These are phyloP conservation scores for Luffa aegyptiaca DNA, from an alignment of 306 rosid genomes.

Conservation along the genomic window DNA sequence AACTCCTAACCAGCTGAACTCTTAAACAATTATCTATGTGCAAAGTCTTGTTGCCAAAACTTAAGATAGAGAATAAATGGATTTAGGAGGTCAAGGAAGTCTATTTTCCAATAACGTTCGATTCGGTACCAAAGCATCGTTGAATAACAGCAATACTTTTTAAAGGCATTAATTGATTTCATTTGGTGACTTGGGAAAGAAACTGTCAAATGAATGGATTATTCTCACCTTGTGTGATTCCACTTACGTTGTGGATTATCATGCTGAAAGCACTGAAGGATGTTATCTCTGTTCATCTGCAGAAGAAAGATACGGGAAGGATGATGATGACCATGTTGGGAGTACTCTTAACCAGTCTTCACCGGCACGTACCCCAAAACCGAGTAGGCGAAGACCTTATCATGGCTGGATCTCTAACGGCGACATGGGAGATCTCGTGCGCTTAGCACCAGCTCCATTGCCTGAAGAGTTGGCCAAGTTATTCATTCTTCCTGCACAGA, in stretches of 20 bases:
- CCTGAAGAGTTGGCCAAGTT: constrained; percentile 17
- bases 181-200: not conserved
- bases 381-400: constrained; percentile 22
- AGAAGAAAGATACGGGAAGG: not conserved
- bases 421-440: constrained; percentile 14
- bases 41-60: not conserved
- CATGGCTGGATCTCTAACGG: constrained; percentile 37
- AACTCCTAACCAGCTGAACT: not conserved
- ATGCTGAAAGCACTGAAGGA: not conserved
- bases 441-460: constrained; percentile 16
- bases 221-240: not conserved
- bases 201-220: not conserved
- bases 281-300: not conserved
- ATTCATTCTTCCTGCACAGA: constrained; percentile 2
- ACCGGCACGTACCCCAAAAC: not conserved
- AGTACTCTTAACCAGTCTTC: not conserved
- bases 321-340: not conserved
- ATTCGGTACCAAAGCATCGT: not conserved
- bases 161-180: not conserved
- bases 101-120: not conserved
- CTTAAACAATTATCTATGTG: not conserved
- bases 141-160: not conserved
- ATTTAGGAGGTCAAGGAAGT: not conserved
- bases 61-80: not conserved
- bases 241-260: not conserved